These are phyloP conservation scores for Penstemon davidsonii DNA, from an alignment of 257 asterid genomes.

Conservation along the genomic window DNA sequence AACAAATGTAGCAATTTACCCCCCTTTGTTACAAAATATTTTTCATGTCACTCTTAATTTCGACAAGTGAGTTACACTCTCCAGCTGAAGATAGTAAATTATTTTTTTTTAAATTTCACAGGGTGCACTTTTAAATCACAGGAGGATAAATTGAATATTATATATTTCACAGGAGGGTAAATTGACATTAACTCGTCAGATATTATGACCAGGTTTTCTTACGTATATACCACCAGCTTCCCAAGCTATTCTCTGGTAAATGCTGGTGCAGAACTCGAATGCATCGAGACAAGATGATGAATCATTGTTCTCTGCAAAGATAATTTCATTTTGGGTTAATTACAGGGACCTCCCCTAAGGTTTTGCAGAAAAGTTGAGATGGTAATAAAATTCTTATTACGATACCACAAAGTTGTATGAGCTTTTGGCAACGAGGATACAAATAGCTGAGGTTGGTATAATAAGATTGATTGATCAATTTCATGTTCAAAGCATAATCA, in stretches of 20 bases:
- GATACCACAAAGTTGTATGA: conserved; percentile 48
- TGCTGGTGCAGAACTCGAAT: conserved; percentile 31
- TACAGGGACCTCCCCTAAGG: no score
- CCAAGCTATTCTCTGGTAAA: conserved; percentile 38
- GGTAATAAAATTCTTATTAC: no score
- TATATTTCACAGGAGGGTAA: no score
- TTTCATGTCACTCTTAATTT: no score
- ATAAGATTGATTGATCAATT: conserved; percentile 42
- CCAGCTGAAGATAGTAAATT: neutral
- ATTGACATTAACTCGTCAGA: no score
- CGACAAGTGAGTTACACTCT: no score
- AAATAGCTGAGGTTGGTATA: conserved; percentile 30
- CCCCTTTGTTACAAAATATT: no score
- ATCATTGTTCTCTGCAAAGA: neutral
- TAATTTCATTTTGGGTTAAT: no score
- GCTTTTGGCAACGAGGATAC: conserved; percentile 37
- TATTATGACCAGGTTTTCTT: conserved; percentile 20
- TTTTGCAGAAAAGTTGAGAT: no score
- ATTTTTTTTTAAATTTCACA: neutral
- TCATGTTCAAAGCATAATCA: conserved; percentile 54
- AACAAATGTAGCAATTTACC: no score
- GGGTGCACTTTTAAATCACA: no score
- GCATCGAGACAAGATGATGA: conserved; percentile 44
- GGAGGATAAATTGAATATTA: no score
- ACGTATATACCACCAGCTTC: conserved; percentile 43